Percentiles rank a stretch among this genome's conserved stretches.
Evolutionary conservation across 2,329 filamentous ascomycete genomes (phyloP).

Genomic region (Aureobasidium sp.): DNA sequence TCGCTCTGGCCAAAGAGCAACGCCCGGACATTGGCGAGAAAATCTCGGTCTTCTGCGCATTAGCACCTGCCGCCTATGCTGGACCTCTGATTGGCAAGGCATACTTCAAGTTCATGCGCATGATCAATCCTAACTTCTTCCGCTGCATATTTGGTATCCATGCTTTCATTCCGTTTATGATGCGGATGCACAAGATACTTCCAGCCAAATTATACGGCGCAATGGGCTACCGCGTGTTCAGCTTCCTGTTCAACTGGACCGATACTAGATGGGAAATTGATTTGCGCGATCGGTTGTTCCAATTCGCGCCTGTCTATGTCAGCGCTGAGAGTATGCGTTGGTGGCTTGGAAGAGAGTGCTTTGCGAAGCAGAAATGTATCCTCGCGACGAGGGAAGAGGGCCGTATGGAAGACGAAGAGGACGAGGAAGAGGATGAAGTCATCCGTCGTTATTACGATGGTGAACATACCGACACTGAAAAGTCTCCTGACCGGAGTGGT

Average conservation of each 20-base stretch:
- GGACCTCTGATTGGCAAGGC: slow-evolving; percentile 78
- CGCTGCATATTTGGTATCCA: slow-evolving; percentile 83
- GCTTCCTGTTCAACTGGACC: slow-evolving; percentile 82
- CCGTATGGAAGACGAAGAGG: slow-evolving; percentile 50
- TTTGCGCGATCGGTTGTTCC: slow-evolving; percentile 75
- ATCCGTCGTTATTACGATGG: slow-evolving; percentile 30
- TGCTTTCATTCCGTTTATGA: slow-evolving; percentile 90
- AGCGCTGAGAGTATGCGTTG: slow-evolving; percentile 86
- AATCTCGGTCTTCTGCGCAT: slow-evolving; percentile 81
- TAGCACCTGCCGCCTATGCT: slow-evolving; percentile 85
- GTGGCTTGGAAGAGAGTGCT: slow-evolving; percentile 88
- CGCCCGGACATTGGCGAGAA: slow-evolving; percentile 75
- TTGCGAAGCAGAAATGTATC: slow-evolving; percentile 79
- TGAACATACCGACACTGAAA: slow-evolving; percentile 15
- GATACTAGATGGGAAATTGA: slow-evolving; percentile 79
- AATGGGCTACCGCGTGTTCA: slow-evolving; percentile 83
- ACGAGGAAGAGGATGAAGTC: slow-evolving; percentile 36
- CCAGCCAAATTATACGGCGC: slow-evolving; percentile 65
- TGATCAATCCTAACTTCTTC: slow-evolving; percentile 70
- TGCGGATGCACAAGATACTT: slow-evolving; percentile 66
- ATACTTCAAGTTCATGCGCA: slow-evolving; percentile 86
- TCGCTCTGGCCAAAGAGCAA: slow-evolving; percentile 84
- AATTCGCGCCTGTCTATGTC: slow-evolving; percentile 87
- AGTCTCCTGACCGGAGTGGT: not conserved
- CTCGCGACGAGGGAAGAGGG: slow-evolving; percentile 70